phyloP scores from a whole-genome alignment of 441 rosid species.

The Codiaeum variegatum region DNA sequence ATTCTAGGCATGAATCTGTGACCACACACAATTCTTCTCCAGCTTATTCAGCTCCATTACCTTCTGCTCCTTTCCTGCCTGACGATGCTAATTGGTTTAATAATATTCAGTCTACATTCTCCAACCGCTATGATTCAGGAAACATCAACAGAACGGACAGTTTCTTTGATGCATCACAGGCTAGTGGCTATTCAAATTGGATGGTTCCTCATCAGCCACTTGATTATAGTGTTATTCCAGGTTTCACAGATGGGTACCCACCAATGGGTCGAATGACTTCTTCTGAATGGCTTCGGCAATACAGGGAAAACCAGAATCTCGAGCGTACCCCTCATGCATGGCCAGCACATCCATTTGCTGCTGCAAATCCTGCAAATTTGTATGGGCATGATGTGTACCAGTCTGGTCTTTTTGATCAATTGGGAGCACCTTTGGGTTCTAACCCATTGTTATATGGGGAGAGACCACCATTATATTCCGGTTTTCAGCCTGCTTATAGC shows the following conservation, averaged over 20 bases:
- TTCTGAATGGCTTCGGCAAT: constrained; percentile 92
- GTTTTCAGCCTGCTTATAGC: constrained; percentile 31
- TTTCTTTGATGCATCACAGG: constrained; percentile 25
- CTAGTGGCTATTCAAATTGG: constrained; percentile 39
- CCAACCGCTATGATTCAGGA: constrained; percentile 22
- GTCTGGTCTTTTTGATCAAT: constrained; percentile 42
- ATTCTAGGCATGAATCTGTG: constrained; percentile 25
- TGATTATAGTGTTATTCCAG: constrained; percentile 28
- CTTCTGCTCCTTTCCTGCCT: constrained; percentile 91
- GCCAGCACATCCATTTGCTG: constrained; percentile 34
- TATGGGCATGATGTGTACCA: constrained; percentile 31
- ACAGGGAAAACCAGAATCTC: constrained; percentile 64
- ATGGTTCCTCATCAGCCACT: constrained; percentile 25
- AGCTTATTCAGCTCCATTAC: constrained; percentile 55
- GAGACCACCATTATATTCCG: constrained; percentile 26
- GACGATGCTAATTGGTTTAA: constrained; percentile 63
- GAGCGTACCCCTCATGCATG: constrained; percentile 30
- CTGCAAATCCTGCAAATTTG: constrained; percentile 35
- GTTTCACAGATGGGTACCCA: constrained; percentile 37
- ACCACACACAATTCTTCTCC: constrained; percentile 28
- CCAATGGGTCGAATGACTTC: constrained; percentile 52
- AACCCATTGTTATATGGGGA: constrained; percentile 32
- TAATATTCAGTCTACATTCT: constrained; percentile 23
- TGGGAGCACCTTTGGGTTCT: constrained; percentile 45
- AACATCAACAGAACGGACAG: constrained; percentile 28